Evolutionary conservation across 2,329 filamentous ascomycete species (phyloP).

Genomic region (Macrophomina tecta): DNA sequence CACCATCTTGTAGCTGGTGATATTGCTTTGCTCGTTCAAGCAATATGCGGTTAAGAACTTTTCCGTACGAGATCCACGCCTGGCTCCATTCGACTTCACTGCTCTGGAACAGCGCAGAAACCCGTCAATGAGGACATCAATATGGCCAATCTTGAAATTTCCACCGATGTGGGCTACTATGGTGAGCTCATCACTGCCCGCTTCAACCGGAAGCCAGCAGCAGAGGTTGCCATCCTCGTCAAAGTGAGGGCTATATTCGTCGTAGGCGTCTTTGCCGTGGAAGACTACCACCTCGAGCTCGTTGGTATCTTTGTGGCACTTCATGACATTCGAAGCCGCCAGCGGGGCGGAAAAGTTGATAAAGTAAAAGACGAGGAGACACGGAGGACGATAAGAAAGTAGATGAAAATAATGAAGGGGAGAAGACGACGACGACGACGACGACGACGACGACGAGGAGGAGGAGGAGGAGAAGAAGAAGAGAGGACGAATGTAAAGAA

Average conservation of each 20-base stretch:
- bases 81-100: not conserved
- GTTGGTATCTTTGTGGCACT: too few species aligned
- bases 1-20: not conserved
- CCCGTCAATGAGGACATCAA: slow-evolving; percentile 49
- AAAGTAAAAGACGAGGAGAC: not conserved
- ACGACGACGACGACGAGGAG: too few species aligned
- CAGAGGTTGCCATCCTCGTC: slow-evolving; percentile 37
- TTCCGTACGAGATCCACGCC: slow-evolving; percentile 29
- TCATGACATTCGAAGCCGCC: not conserved
- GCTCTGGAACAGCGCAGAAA: slow-evolving; percentile 36
- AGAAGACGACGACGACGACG: too few species aligned
- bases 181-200: slow-evolving; percentile 38
- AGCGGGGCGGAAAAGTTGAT: not conserved
- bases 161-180: slow-evolving; percentile 42
- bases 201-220: slow-evolving; percentile 45
- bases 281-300: not conserved
- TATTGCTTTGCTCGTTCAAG: not conserved
- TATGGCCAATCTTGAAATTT: slow-evolving; percentile 37
- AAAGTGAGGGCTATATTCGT: slow-evolving; percentile 35
- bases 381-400: too few species aligned
- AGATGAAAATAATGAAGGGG: too few species aligned
- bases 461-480: too few species aligned
- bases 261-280: slow-evolving; percentile 12
- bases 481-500: too few species aligned
- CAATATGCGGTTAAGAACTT: slow-evolving; percentile 15